Evolutionary conservation across 2,329 filamentous ascomycete species (phyloP).

Genomic region (Alternaria gaisen): DNA sequence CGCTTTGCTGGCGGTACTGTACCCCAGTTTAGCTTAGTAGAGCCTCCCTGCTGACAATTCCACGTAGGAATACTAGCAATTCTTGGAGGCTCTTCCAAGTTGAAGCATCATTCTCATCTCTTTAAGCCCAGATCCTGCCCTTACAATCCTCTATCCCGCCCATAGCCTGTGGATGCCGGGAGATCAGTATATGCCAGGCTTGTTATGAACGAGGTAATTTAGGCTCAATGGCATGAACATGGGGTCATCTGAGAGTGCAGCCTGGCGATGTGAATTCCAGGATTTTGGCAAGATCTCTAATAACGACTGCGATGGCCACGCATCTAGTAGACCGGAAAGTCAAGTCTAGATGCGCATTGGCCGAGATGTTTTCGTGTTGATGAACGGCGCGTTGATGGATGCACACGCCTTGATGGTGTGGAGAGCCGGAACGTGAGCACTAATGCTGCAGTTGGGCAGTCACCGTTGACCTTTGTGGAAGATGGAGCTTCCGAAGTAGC

Average conservation of each 20-base stretch:
- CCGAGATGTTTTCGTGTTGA: background rate
- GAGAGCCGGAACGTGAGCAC: constrained; percentile 15
- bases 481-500: background rate
- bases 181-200: background rate
- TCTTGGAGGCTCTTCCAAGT: background rate
- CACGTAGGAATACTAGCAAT: background rate
- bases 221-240: background rate
- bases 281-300: background rate
- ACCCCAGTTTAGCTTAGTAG: background rate
- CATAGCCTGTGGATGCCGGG: background rate
- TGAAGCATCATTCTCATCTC: background rate
- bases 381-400: background rate
- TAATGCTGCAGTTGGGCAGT: constrained; percentile 3
- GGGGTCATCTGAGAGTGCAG: background rate
- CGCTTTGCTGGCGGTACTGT: background rate
- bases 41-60: background rate
- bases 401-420: constrained; percentile 3
- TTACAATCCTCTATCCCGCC: background rate
- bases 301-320: constrained; percentile 1
- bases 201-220: background rate
- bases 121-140: background rate
- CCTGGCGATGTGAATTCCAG: constrained; percentile 8
- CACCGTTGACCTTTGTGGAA: background rate
- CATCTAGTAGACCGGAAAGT: background rate
- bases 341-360: background rate